Conservation (phyloP, 1,139 yeast genomes). For the Starmera stellimalicola region DNA sequence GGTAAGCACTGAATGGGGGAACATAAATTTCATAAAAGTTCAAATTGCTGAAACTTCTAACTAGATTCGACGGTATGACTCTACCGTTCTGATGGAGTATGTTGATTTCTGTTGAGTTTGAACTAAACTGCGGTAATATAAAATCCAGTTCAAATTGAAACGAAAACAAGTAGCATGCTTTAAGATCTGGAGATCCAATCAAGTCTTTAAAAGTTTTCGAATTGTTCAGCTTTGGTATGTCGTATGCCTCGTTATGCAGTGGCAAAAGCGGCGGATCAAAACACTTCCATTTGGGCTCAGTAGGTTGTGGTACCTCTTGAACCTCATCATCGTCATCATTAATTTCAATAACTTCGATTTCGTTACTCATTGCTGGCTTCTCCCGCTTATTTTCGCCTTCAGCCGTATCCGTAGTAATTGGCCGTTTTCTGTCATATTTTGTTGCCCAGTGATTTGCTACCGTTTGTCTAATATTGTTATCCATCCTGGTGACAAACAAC, state of each 20-base stretch:
- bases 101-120: constrained; percentile 11
- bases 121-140: constrained; percentile 16
- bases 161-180: constrained; percentile 22
- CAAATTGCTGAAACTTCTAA: constrained; percentile 11
- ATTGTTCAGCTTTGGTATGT: constrained; percentile 12
- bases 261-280: constrained; percentile 18
- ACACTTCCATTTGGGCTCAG: not conserved
- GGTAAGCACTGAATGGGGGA: constrained; percentile 40
- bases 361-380: no score
- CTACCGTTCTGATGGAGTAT: constrained; percentile 25
- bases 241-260: constrained; percentile 22
- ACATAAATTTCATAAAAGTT: constrained; percentile 17
- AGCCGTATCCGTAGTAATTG: no score
- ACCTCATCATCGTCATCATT: not conserved
- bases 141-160: constrained; percentile 24
- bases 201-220: constrained; percentile 21
- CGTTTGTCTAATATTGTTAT: not conserved
- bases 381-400: no score
- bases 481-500: no score
- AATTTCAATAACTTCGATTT: constrained; percentile 7
- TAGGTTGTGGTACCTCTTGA: no score
- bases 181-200: constrained; percentile 16
- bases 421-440: constrained; percentile 69
- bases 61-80: constrained; percentile 6
- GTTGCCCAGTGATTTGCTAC: not conserved